These are phyloP conservation scores for Kwoniella pini DNA, from an alignment of 768 basidiomycete species.

Conservation along the genomic window DNA sequence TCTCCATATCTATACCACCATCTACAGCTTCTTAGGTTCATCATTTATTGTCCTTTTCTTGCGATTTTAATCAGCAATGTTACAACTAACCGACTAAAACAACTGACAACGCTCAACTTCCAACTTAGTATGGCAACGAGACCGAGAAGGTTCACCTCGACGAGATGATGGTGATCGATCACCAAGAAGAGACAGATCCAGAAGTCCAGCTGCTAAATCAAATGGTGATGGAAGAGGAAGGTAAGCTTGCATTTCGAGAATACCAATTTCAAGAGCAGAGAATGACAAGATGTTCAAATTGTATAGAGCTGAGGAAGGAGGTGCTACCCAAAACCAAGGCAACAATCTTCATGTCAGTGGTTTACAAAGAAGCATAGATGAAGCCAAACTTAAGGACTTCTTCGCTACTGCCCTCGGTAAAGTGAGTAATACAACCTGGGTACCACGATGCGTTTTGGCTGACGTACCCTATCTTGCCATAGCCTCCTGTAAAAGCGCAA, in stretches of 20 bases:
- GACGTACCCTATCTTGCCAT: background rate
- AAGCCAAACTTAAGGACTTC: slow-evolving; percentile 79
- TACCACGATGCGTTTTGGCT: background rate
- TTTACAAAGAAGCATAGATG: slow-evolving; percentile 67
- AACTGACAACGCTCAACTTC: slow-evolving; percentile 26
- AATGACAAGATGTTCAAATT: too few relatives aligned
- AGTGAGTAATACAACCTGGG: slow-evolving; percentile 58
- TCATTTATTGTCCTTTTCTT: background rate
- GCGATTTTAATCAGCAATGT: slow-evolving; percentile 1
- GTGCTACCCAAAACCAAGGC: slow-evolving; percentile 60
- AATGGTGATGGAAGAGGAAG: slow-evolving; percentile 67
- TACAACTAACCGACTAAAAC: slow-evolving; percentile 29
- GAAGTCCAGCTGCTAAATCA: slow-evolving; percentile 52
- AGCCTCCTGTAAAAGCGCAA: slow-evolving; percentile 65
- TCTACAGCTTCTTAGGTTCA: background rate
- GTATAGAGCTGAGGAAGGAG: slow-evolving; percentile 11
- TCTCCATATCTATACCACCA: too few relatives aligned
- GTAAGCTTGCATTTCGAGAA: slow-evolving; percentile 23
- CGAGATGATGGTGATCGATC: slow-evolving; percentile 66
- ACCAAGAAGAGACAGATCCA: slow-evolving; percentile 74
- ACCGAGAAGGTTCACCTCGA: slow-evolving; percentile 36
- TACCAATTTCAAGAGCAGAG: background rate
- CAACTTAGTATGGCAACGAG: slow-evolving; percentile 41
- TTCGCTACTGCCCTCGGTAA: slow-evolving; percentile 81
- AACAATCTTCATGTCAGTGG: slow-evolving; percentile 70